These are phyloP conservation scores for Arthrobotrys iridis DNA, from an alignment of 2,329 filamentous ascomycete species.

Conservation along the genomic window DNA sequence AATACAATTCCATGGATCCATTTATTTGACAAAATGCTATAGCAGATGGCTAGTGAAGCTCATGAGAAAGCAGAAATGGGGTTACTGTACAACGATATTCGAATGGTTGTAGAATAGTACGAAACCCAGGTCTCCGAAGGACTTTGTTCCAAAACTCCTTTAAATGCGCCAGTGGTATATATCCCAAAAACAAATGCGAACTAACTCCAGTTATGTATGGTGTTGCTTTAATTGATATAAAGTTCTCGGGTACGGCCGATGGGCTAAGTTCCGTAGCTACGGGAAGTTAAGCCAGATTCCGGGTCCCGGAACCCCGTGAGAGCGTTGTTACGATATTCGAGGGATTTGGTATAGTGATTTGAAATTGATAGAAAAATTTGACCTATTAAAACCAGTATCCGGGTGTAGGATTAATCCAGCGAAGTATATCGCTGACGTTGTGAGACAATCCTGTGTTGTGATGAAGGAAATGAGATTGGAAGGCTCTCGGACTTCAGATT, in stretches of 20 bases:
- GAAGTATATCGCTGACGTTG: background rate
- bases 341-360: background rate
- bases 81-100: too few species aligned
- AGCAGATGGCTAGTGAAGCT: background rate
- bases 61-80: too few species aligned
- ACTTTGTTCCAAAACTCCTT: conserved; percentile 26
- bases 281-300: background rate
- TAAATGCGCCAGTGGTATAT: conserved; percentile 46
- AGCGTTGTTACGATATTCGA: conserved; percentile 2
- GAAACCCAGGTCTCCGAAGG: background rate
- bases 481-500: background rate
- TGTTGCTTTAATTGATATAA: background rate
- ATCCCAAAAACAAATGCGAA: conserved; percentile 5
- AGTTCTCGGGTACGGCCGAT: background rate
- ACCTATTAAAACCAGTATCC: background rate
- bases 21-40: too few species aligned
- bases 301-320: background rate
- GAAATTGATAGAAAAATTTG: background rate
- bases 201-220: conserved; percentile 36
- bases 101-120: too few species aligned
- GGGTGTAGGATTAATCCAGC: background rate
- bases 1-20: too few species aligned
- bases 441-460: conserved; percentile 4
- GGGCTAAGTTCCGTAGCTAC: background rate
- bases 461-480: background rate